Evolutionary conservation across 108 stramenopile genomes (phyloP).

Genomic region (Nannochloropsis gaditana): DNA sequence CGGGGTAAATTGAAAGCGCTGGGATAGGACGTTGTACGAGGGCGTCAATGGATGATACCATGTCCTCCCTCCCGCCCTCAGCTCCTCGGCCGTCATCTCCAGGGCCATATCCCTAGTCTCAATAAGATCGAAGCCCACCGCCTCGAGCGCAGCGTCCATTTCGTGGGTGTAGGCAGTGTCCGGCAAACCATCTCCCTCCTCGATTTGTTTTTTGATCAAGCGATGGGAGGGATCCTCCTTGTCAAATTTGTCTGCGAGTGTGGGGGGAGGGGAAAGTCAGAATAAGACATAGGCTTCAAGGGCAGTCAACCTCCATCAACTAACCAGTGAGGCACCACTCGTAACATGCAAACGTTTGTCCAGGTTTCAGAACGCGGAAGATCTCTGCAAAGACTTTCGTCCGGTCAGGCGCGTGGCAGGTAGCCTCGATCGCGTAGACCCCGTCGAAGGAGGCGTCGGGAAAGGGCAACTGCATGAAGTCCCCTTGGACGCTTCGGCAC

Average conservation of each 20-base stretch:
- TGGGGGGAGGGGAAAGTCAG: background rate
- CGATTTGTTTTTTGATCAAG: conserved; percentile 72
- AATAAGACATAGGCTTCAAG: background rate
- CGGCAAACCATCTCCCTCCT: conserved; percentile 79
- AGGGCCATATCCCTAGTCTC: conserved; percentile 65
- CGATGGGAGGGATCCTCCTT: conserved; percentile 61
- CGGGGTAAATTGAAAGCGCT: conserved; percentile 81
- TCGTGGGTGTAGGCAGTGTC: conserved; percentile 63
- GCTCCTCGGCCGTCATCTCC: conserved; percentile 50
- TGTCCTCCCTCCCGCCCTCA: conserved; percentile 49
- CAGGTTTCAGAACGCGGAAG: conserved; percentile 71
- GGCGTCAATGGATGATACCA: conserved; percentile 73
- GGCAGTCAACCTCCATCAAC: background rate
- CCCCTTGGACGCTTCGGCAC: conserved; percentile 60
- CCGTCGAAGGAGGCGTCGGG: conserved; percentile 66
- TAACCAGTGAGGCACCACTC: conserved; percentile 76
- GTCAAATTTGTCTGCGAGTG: conserved; percentile 64
- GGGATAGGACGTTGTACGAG: conserved; percentile 72
- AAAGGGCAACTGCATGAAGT: conserved; percentile 82
- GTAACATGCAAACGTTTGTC: conserved; percentile 70
- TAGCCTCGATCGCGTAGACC: conserved; percentile 86
- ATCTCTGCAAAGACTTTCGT: conserved; percentile 68
- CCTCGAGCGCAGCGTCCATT: conserved; percentile 62
- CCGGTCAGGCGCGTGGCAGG: conserved; percentile 83
- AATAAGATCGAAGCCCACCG: conserved; percentile 69